These are phyloP conservation scores for Phlyctochytrium arcticum DNA, from an alignment of 192 early-diverging fungal species.

Conservation along the genomic window DNA sequence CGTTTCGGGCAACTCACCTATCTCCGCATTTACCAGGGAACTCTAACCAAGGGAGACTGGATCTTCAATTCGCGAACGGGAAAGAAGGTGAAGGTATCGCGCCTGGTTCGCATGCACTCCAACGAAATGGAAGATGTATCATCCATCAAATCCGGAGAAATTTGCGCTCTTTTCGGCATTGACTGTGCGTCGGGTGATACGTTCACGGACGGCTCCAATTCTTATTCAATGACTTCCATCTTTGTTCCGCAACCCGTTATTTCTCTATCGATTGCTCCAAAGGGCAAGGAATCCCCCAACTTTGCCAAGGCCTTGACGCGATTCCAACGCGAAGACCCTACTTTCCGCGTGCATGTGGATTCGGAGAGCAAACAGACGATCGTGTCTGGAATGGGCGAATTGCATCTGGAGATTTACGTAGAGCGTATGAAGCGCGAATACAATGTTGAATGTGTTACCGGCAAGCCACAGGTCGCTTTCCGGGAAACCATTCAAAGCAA, in stretches of 20 bases:
- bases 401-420: constrained; percentile 97
- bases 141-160: constrained; percentile 88
- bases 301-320: constrained; percentile 71
- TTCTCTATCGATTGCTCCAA: constrained; percentile 86
- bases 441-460: constrained; percentile 89
- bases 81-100: constrained; percentile 92
- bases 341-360: constrained; percentile 75
- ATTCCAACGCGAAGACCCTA: constrained; percentile 88
- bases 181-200: constrained; percentile 97
- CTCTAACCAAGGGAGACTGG: constrained; percentile 78
- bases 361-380: constrained; percentile 86
- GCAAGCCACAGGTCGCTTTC: constrained; percentile 98
- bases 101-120: constrained; percentile 97
- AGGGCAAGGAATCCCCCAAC: constrained; percentile 78
- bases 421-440: constrained; percentile 99
- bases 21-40: constrained; percentile 94
- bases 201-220: constrained; percentile 82
- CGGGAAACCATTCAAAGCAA: constrained; percentile 80
- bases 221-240: constrained; percentile 94
- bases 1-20: constrained; percentile 97
- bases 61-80: constrained; percentile 85
- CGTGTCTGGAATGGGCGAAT: constrained; percentile 93
- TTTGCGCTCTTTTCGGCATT: constrained; percentile 96
- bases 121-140: constrained; percentile 98
- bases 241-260: constrained; percentile 97